Conservation (phyloP, 2,329 filamentous ascomycete species). For the Hypomyces perniciosus region DNA sequence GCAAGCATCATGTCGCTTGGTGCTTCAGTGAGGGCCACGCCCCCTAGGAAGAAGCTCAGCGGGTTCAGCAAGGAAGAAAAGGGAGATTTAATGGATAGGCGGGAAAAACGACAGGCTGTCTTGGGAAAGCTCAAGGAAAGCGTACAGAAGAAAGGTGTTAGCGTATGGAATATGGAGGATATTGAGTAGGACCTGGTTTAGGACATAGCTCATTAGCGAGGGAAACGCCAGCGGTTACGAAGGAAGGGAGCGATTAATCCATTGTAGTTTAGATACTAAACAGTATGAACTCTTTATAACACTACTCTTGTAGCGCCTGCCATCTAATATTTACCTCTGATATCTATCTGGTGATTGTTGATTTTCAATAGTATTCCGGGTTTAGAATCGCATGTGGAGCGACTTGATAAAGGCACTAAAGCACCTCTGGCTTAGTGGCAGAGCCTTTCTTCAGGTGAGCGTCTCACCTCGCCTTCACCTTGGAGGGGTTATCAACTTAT, state of each 20-base stretch:
- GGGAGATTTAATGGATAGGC: conserved; percentile 47
- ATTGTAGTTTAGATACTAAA: too few species aligned
- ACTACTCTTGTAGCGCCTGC: too few species aligned
- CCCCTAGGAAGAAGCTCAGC: conserved; percentile 56
- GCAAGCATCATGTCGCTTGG: conserved; percentile 33
- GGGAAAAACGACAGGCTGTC: conserved; percentile 47
- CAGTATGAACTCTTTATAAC: too few species aligned
- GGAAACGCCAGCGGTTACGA: too few species aligned
- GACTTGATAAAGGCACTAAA: too few species aligned
- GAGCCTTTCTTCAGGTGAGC: background rate
- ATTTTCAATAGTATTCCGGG: too few species aligned
- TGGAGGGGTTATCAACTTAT: conserved; percentile 22
- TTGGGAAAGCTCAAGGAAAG: conserved; percentile 45
- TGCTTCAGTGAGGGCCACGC: conserved; percentile 35
- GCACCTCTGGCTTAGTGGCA: background rate
- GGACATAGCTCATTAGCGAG: too few species aligned
- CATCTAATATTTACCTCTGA: too few species aligned
- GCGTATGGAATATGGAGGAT: conserved; percentile 45
- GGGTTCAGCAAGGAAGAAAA: conserved; percentile 57
- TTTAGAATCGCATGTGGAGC: too few species aligned
- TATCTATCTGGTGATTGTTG: too few species aligned
- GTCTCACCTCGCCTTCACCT: conserved; percentile 17
- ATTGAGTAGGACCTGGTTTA: conserved; percentile 30
- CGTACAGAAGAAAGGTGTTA: conserved; percentile 44
- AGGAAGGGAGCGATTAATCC: too few species aligned